A percentile compares a stretch with the other conserved stretches of the same genome.
Conservation (phyloP, 2,329 filamentous ascomycete genomes). For the Akanthomyces dipterigenus region DNA sequence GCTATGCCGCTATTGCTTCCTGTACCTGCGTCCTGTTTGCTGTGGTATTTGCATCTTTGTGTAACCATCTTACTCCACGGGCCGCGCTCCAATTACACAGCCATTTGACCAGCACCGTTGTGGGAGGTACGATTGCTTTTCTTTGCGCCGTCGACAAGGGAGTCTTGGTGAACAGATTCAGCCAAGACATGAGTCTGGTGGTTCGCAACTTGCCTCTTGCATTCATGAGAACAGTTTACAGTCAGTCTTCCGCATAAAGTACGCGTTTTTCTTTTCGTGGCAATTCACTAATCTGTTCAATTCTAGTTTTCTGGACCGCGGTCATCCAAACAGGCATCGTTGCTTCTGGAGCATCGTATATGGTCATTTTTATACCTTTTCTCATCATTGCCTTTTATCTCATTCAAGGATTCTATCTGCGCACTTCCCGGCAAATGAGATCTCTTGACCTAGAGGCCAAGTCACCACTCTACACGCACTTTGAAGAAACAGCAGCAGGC, state of each 20-base stretch:
- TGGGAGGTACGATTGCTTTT: background rate
- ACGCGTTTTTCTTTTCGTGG: no score
- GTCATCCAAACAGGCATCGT: background rate
- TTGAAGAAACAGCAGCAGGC: no score
- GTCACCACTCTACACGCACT: no score
- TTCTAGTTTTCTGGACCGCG: background rate
- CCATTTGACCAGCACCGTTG: background rate
- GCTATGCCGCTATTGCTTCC: background rate
- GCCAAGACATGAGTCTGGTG: background rate
- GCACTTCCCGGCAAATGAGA: no score
- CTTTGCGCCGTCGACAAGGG: background rate
- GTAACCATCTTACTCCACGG: background rate
- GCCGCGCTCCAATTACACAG: background rate
- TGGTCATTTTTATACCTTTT: background rate
- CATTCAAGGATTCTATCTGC: no score
- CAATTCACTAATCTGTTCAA: no score
- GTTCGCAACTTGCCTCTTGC: background rate
- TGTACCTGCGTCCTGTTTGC: background rate
- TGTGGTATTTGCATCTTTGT: background rate
- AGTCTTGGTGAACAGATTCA: background rate
- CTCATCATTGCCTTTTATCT: no score
- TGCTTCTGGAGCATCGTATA: background rate
- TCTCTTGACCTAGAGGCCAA: no score
- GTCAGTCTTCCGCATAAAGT: no score
- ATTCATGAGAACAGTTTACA: background rate